These are phyloP conservation scores for Blastobotrys raffinosifermentans DNA, from an alignment of 1,139 yeast genomes.

Conservation along the genomic window DNA sequence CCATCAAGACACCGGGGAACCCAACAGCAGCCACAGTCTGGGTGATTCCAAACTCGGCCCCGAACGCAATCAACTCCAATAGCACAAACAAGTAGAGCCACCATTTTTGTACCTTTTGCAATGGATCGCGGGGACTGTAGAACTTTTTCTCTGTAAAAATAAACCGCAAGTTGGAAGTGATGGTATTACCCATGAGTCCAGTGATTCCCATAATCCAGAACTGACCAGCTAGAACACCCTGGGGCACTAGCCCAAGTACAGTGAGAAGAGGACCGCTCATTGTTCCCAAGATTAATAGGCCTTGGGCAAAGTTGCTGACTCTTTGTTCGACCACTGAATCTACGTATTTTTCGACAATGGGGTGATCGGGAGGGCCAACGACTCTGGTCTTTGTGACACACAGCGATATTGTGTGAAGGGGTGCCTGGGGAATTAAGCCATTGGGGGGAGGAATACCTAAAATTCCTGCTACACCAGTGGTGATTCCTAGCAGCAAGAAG, in stretches of 20 bases:
- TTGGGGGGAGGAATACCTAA: slow-evolving; percentile 94
- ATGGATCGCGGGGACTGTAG: slow-evolving; percentile 31
- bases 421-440: slow-evolving; percentile 96
- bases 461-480: slow-evolving; percentile 82
- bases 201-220: slow-evolving; percentile 90
- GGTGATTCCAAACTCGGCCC: slow-evolving; percentile 78
- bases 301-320: slow-evolving; percentile 77
- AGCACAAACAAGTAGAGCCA: slow-evolving; percentile 50
- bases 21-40: slow-evolving; percentile 90
- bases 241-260: slow-evolving; percentile 84
- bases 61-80: slow-evolving; percentile 62
- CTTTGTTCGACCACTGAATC: slow-evolving; percentile 81
- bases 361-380: slow-evolving; percentile 12
- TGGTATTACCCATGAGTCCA: slow-evolving; percentile 64
- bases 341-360: slow-evolving; percentile 24
- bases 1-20: slow-evolving; percentile 77
- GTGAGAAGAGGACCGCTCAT: slow-evolving; percentile 84
- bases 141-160: slow-evolving; percentile 51
- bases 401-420: slow-evolving; percentile 77
- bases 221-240: slow-evolving; percentile 85
- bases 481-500: slow-evolving; percentile 72
- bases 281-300: slow-evolving; percentile 73
- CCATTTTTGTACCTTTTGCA: slow-evolving; percentile 28
- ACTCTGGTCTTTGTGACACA: slow-evolving; percentile 45
- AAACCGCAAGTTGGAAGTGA: slow-evolving; percentile 58